Conservation (phyloP, 495 filamentous ascomycete species). For the Viridothelium virens region DNA sequence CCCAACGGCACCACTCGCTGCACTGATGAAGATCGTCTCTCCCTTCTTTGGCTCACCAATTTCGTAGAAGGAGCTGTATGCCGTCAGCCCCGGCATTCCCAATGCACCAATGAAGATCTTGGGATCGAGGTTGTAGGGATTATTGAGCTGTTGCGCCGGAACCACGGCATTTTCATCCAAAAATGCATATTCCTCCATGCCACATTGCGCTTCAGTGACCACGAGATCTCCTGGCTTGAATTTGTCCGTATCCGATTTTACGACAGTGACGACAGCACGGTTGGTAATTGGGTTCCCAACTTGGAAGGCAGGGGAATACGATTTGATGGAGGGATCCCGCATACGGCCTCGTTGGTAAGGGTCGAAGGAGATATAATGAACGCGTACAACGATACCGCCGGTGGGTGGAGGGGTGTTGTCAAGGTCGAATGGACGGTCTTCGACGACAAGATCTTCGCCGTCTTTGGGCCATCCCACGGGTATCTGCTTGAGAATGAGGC, state of each 20-base stretch:
- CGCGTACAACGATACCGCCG: conserved; percentile 64
- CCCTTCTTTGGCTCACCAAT: conserved; percentile 82
- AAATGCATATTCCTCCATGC: conserved; percentile 32
- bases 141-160: conserved; percentile 39
- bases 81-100: conserved; percentile 84
- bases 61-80: conserved; percentile 70
- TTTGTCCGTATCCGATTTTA: conserved; percentile 32
- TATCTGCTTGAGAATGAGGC: conserved; percentile 65
- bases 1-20: conserved; percentile 77
- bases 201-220: conserved; percentile 1
- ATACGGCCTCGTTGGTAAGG: conserved; percentile 75
- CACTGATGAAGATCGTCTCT: conserved; percentile 79
- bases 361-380: conserved; percentile 75
- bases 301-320: conserved; percentile 35
- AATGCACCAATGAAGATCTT: conserved; percentile 62
- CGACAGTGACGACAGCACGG: conserved; percentile 29
- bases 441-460: conserved; percentile 66
- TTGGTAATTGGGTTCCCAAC: conserved; percentile 39
- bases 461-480: conserved; percentile 61
- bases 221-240: conserved; percentile 34
- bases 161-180: conserved; percentile 21
- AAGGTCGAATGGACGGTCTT: conserved; percentile 58
- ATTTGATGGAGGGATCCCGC: conserved; percentile 33
- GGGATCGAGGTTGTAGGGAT: conserved; percentile 55
- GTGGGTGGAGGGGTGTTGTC: conserved; percentile 49